Evolutionary conservation across 768 basidiomycete genomes (phyloP), one percentile per base, ranked within the genome.

Genomic region (Boletus sp.): DNA sequence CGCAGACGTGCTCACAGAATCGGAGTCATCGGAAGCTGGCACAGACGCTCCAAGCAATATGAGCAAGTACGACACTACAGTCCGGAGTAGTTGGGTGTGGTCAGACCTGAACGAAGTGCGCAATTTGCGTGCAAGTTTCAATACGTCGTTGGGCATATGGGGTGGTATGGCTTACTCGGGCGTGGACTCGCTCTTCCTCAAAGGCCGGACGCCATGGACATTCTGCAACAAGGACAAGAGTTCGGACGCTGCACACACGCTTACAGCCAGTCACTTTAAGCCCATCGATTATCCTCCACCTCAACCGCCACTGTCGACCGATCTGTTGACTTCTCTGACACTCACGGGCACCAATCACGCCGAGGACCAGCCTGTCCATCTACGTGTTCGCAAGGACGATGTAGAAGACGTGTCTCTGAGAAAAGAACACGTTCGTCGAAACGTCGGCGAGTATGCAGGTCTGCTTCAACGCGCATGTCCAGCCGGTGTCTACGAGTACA

Each of bases 401-500:
- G 15, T 68, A 8, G 81, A 83, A 48, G 82, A 80, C 41, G 63
- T 76, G 12, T 70, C 70, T 28, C 70, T 78, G 33, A 74, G 83
- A 49, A 74, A 74, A 47, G 76, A 82, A 24, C 96, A 98, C 68
- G 92, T 96, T 7, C 69, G 80, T 55, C 74, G 74, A 41, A 98
- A 98, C 71, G 80, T 86, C 0, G 78, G 78, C 47, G 84, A 91
- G 63, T 99, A 86, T 68, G 96, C 90, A 0, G 93, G 94, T 7
- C 71, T 98, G 28, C 78, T 99, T n/a, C 89, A 88, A 1, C 80
- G 85, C 5, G 95, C 89, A 5, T 99, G 96, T 72, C 96, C 96
- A 1, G 96, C 97, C 0, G 92, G 86, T 5, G 96, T 98, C 40
- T 99, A 99, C 71, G 96, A 99, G 75, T 99, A 99, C 67, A 87